Base-by-base conservation (phyloP, 495 filamentous ascomycete species). In the Penicillium bialowiezense region DNA sequence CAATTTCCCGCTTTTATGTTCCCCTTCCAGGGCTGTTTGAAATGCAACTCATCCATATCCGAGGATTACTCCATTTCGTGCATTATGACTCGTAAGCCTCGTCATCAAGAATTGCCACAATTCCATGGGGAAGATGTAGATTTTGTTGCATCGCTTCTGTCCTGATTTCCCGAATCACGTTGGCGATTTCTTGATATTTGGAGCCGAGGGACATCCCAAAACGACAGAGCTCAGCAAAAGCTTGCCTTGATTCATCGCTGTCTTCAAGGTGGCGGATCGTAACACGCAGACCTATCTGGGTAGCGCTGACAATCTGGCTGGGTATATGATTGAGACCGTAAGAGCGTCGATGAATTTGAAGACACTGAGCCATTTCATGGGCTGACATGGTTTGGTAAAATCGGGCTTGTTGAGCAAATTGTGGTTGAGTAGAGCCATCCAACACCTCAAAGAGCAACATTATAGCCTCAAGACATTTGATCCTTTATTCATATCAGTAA, bases 241-340 rank as follows among this genome's bases (percentile, higher is more conserved):
- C 57, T 6, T 63, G 48, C 28, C 33, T 60, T 23, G 44, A 43
- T 21, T 63, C 56, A 1, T 63, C 61, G 5, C 21, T 33, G 12
- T 62, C 52, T 13, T 61, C 44, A 19, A 68, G 35, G 12, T 60
- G 57, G 3, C 39, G 31, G 3, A 69, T 55, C 1, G 72, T 39
- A 7, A 55, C 43, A n/a, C 64, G 58, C 17, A 67, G 50, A 15
- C 65, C 58, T 18, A 44, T 56, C 20, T 59, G 55, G 9, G 62
- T 58, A n/a, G 65, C 60, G 21, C 67, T 64, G 9, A 64, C 52
- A 42, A 73, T 56, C 36, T 63, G 58, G 13, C 59, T 58, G 5
- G 70, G 64, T 29, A 70, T 65, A 19, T 67, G 58, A 23, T 62
- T 64, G 23, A 70, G 46, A 7, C 65, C 63, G 52, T 67, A 75